Evolutionary conservation across 2,329 filamentous ascomycete species (phyloP).

Genomic region (Diplodia mutila): DNA sequence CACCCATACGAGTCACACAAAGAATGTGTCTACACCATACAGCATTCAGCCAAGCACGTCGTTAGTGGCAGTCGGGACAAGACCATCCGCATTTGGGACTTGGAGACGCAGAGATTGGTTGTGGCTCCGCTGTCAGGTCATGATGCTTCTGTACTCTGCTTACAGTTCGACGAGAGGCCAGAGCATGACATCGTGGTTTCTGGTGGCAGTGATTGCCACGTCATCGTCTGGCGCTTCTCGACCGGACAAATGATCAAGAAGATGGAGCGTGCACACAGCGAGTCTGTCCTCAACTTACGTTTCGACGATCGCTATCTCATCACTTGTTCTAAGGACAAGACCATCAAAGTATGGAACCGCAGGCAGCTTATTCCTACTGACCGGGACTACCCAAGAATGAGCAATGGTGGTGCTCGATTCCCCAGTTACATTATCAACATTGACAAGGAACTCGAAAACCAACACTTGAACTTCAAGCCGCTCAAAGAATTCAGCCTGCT

Average conservation of each 20-base stretch:
- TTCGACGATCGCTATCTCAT: slow-evolving; percentile 92
- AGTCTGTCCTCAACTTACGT: slow-evolving; percentile 90
- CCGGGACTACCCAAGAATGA: slow-evolving; percentile 40
- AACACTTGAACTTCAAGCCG: slow-evolving; percentile 54
- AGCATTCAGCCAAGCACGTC: slow-evolving; percentile 82
- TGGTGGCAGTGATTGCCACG: slow-evolving; percentile 86
- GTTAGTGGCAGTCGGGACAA: slow-evolving; percentile 92
- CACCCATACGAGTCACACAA: slow-evolving; percentile 80
- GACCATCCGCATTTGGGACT: slow-evolving; percentile 86
- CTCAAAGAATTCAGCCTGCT: slow-evolving; percentile 74
- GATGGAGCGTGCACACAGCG: slow-evolving; percentile 75
- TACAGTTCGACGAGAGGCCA: slow-evolving; percentile 90
- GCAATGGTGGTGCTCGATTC: slow-evolving; percentile 50
- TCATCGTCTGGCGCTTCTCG: slow-evolving; percentile 92
- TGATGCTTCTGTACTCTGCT: slow-evolving; percentile 82
- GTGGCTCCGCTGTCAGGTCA: slow-evolving; percentile 77
- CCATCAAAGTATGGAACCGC: slow-evolving; percentile 95
- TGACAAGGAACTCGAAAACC: slow-evolving; percentile 39
- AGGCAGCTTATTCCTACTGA: slow-evolving; percentile 49
- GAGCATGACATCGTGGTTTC: slow-evolving; percentile 93
- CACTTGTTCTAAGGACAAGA: slow-evolving; percentile 96
- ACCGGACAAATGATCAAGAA: slow-evolving; percentile 82
- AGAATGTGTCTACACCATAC: slow-evolving; percentile 94
- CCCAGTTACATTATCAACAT: slow-evolving; percentile 61
- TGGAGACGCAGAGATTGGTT: slow-evolving; percentile 78